These are phyloP conservation scores for Debaryomycetaceae sp. DNA, from an alignment of 1,139 yeast genomes.

Conservation along the genomic window DNA sequence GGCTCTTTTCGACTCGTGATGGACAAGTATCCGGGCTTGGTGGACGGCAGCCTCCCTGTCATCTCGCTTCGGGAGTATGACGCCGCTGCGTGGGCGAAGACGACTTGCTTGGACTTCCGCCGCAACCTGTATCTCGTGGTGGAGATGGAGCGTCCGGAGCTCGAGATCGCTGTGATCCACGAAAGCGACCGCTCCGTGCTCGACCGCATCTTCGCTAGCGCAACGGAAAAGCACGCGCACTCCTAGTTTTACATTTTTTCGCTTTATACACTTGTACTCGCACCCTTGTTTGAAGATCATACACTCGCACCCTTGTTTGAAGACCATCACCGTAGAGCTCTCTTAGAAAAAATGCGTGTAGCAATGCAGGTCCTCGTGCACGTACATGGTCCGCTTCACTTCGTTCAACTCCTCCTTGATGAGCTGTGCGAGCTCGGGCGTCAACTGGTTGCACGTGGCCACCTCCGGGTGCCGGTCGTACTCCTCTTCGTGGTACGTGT, in stretches of 20 bases:
- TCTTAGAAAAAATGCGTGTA: slow-evolving; percentile 70
- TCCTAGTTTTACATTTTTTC: no score
- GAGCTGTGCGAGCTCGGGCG: slow-evolving; percentile 80
- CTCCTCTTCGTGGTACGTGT: slow-evolving; percentile 74
- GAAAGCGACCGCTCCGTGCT: slow-evolving; percentile 23
- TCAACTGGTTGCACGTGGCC: slow-evolving; percentile 87
- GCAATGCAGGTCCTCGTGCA: slow-evolving; percentile 67
- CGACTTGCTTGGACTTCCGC: slow-evolving; percentile 38
- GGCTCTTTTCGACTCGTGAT: neutral
- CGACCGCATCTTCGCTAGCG: slow-evolving; percentile 36
- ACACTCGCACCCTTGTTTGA: no score
- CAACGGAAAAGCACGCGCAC: slow-evolving; percentile 23
- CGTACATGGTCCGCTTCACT: slow-evolving; percentile 68
- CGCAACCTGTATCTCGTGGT: slow-evolving; percentile 31
- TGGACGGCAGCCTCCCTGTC: slow-evolving; percentile 38
- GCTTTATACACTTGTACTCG: no score
- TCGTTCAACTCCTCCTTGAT: slow-evolving; percentile 80
- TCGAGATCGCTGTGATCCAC: slow-evolving; percentile 32
- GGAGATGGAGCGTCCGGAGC: slow-evolving; percentile 33
- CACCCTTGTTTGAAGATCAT: no score
- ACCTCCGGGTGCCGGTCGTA: slow-evolving; percentile 91
- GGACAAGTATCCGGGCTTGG: slow-evolving; percentile 27
- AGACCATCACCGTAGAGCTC: no score
- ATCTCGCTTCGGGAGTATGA: slow-evolving; percentile 37
- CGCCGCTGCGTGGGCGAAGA: slow-evolving; percentile 40